These are phyloP conservation scores for Falciphora oryzae DNA, from an alignment of 2,329 filamentous ascomycete genomes.

Conservation along the genomic window DNA sequence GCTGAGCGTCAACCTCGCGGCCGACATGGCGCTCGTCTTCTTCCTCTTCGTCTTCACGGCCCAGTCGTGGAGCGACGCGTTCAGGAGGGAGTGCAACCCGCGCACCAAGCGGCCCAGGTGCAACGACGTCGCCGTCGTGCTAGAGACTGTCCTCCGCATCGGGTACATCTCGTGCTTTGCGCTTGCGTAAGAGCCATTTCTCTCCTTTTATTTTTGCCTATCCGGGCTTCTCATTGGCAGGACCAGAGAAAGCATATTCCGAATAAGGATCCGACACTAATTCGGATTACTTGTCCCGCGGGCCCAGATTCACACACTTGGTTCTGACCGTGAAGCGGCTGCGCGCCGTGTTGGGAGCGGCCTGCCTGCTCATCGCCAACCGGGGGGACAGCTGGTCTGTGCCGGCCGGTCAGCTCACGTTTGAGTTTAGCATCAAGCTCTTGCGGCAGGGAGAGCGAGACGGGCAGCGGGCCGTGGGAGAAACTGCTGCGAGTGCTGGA, in stretches of 20 bases:
- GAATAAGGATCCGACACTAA: no score
- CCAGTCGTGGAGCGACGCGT: neutral
- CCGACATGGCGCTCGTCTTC: slow-evolving; percentile 4
- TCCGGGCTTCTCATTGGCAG: no score
- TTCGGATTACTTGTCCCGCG: no score
- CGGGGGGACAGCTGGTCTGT: neutral
- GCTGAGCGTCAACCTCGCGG: slow-evolving; percentile 6
- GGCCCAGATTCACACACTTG: neutral
- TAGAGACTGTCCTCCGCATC: neutral
- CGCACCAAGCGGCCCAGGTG: neutral
- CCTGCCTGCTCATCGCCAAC: no score
- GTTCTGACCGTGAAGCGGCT: neutral
- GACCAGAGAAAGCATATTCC: no score
- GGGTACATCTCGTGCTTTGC: neutral
- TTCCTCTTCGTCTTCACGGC: neutral
- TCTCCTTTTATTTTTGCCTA: no score
- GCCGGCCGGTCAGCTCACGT: slow-evolving; percentile 6
- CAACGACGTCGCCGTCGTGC: neutral
- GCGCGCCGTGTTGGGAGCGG: neutral
- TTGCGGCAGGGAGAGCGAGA: neutral
- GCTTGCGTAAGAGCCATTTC: neutral
- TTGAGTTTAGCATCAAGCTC: slow-evolving; percentile 7
- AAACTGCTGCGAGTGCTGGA: neutral
- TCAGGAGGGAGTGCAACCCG: no score
- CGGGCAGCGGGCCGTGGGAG: neutral